Percentiles rank a stretch among this genome's conserved stretches.
Evolutionary conservation across 202 grass and related monocot species (phyloP).

Genomic region (Carex arenaria): DNA sequence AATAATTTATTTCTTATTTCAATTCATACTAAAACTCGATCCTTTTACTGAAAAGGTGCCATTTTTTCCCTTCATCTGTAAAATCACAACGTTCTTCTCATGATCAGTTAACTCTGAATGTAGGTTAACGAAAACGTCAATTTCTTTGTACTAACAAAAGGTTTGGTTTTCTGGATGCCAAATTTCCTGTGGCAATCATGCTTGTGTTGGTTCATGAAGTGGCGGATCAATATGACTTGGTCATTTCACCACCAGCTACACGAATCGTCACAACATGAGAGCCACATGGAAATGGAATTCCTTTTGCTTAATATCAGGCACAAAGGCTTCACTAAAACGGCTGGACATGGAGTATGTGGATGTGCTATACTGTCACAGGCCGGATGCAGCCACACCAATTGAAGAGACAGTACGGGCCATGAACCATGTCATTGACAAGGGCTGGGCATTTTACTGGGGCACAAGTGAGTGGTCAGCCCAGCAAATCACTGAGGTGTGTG

Average conservation of each 20-base stretch:
- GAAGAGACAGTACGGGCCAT: constrained; percentile 92
- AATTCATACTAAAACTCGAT: too few species aligned
- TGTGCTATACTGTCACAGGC: constrained; percentile 75
- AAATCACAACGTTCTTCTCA: background rate
- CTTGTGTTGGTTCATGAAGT: background rate
- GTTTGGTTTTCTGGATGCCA: background rate
- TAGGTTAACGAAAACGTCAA: background rate
- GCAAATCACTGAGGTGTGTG: constrained; percentile 94
- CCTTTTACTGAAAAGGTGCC: too few species aligned
- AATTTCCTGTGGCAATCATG: background rate
- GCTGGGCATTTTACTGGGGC: constrained; percentile 95
- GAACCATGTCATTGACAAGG: constrained; percentile 93
- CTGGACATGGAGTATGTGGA: constrained; percentile 95
- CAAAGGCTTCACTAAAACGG: constrained; percentile 54
- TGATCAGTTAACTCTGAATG: background rate
- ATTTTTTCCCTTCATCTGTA: background rate
- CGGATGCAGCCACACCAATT: constrained; percentile 70
- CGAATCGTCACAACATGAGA: background rate
- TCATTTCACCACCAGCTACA: background rate
- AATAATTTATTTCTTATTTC: too few species aligned
- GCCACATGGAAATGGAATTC: constrained; percentile 7
- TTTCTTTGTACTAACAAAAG: background rate
- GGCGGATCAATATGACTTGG: background rate
- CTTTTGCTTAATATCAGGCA: constrained; percentile 26
- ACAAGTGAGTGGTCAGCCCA: constrained; percentile 89